These are phyloP conservation scores for Pyrus hybrid DNA, from an alignment of 331 rosid species.

Conservation along the genomic window DNA sequence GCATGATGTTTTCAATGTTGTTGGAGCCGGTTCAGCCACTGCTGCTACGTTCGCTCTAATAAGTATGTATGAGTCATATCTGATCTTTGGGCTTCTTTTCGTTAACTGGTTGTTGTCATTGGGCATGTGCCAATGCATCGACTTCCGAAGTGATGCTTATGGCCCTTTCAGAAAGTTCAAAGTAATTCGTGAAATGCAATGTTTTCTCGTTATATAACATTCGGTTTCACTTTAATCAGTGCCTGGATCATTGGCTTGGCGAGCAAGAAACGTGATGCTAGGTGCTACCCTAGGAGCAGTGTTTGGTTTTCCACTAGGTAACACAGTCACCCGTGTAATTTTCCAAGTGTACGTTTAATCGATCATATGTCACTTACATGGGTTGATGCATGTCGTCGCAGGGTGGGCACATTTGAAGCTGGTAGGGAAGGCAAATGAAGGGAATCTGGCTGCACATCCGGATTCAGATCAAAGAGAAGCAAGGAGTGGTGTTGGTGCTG, in stretches of 20 bases:
- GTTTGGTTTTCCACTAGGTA: constrained; percentile 88
- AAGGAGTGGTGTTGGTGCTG: constrained; percentile 66
- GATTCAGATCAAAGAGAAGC: constrained; percentile 32
- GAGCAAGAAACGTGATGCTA: constrained; percentile 69
- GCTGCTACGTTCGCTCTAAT: constrained; percentile 85
- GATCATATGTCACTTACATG: not conserved
- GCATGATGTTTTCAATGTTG: constrained; percentile 75
- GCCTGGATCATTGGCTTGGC: constrained; percentile 87
- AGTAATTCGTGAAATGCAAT: not conserved
- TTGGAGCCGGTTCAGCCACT: constrained; percentile 93
- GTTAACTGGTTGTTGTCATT: not conserved
- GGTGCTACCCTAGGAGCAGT: constrained; percentile 85
- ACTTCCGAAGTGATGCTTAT: not conserved
- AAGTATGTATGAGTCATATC: constrained; percentile 53
- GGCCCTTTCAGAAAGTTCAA: not conserved
- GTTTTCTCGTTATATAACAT: not conserved
- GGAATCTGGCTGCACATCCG: constrained; percentile 27
- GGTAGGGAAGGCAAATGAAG: constrained; percentile 68
- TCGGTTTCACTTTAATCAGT: constrained; percentile 30
- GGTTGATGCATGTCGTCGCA: constrained; percentile 23
- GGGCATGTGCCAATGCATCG: not conserved
- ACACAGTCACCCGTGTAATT: not conserved
- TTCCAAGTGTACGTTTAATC: not conserved
- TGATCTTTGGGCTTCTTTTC: not conserved
- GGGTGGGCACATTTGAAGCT: constrained; percentile 86